Evolutionary conservation across 805 yeast species (phyloP), one percentile per base, ranked within the genome.

Genomic region (Kazachstania africana): DNA sequence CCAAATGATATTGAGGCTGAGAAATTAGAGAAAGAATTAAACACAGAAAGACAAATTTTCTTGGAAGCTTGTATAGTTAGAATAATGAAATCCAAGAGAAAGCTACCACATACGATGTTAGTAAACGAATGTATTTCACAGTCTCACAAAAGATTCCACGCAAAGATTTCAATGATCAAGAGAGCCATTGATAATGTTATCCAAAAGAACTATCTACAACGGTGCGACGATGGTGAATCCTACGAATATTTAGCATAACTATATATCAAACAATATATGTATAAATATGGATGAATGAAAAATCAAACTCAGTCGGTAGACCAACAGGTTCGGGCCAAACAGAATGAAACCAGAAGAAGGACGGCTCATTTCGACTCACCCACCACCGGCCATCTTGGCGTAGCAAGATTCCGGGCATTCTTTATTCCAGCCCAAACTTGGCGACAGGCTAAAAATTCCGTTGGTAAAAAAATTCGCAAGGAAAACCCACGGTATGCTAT

Each of bases 11-110:
- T 48, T 1, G 59, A 53, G 34, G 42, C 36, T 12, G 83, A 75
- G 22, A 84, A 78, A 36, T 70, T 85, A 3, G 78, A 72, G 42
- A 76, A 73, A 53, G 94, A 85, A 49, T 74, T 88, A 29, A 84
- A 78, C 46, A 91, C 84, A 47, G 85, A 85, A 38, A 72, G 95
- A 51, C 79, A 78, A 58, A 75, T 80, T 50, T 78, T 77, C 59
- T 65, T 91, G 45, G 82, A 84, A 50, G 95, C 97, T 2, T 82
- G 94, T 48, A 84, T 91, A 58, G 97, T 88, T 24, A 71, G 98
- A 47, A 82, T 88, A 50, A 91, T 88, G 97, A 88, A 88, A 62
- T 87, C 95, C 1, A 70, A 95, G 50, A 81, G 85, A 55, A 67
- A 66, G 27, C 63, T 83, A 45, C 72, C 73, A 41, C 96, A 87